Base-by-base conservation (phyloP, 1,284 basidiomycete species). In the Austroboletus niveus region DNA sequence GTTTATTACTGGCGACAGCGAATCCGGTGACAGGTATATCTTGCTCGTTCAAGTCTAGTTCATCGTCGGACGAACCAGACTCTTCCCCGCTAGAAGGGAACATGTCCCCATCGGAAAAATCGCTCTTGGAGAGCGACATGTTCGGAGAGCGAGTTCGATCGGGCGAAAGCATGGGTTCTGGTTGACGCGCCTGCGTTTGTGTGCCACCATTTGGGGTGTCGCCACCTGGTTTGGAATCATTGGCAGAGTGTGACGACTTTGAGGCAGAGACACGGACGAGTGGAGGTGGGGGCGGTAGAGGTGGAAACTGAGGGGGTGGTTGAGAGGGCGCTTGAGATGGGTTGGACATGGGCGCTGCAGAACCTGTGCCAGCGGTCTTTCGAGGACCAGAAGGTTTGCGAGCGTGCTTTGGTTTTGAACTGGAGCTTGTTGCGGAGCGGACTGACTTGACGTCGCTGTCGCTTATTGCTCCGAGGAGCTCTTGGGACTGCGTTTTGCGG, bases 1-100 rank as follows among this genome's bases (percentile, higher is more conserved):
- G 78, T 69, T 94, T 94, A 61, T 87, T 93, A 69, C 92, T 97
- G 8, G 96, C 96, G 11, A 99, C 95, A 0, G 97, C 96, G 69
- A 98, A 99, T 3, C 96, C 95, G 3, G 89, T 92, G 12, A 92
- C 87, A 1, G 88, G 87, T 9, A 90, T 89, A 59, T 88, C 85
- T 51, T 84, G 82, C 48, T 83, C 81, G 61, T 83, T 78, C 56
- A 88, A 63, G 58, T 80, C 80, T 42, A 79, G 62, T 29, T 69
- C 75, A 51, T 77, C 76, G 27, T 68, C 55, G 59, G 52, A 66
- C 29, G 75, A 72, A 43, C 70, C 75, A 7, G 69, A 70, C 14
- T 62, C 66, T 5, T 67, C 64, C 12, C 48, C 69, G 24, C 63
- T 69, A 0, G 64, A 69, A 44, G n/a, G 35, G 43, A 46, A 54